Evolutionary conservation across 2,329 filamentous ascomycete species (phyloP).

Genomic region (Sclerotiophoma versabilis): DNA sequence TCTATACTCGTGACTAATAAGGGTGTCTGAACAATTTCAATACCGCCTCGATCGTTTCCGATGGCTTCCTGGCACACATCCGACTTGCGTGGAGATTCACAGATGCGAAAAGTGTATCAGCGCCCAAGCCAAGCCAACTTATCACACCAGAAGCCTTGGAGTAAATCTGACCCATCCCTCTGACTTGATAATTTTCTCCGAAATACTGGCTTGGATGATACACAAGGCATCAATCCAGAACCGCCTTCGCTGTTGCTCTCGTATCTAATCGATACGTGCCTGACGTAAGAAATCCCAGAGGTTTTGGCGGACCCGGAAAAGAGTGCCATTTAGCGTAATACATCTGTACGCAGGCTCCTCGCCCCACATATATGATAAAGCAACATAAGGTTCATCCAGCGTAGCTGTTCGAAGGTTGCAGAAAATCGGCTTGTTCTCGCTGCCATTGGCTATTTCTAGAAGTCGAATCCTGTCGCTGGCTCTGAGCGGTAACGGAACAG

Average conservation of each 20-base stretch:
- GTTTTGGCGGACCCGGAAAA: constrained; percentile 3
- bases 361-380: constrained; percentile 16
- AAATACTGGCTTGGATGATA: constrained; percentile 11
- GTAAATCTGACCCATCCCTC: constrained; percentile 14
- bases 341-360: neutral
- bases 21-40: neutral
- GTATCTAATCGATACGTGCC: neutral
- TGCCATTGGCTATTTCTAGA: neutral
- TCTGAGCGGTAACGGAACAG: too few species aligned
- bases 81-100: too few species aligned
- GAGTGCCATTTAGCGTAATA: constrained; percentile 2
- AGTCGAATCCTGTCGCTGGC: too few species aligned
- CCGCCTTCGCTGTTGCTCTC: neutral
- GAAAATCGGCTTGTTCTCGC: neutral
- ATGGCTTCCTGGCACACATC: too few species aligned
- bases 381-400: neutral
- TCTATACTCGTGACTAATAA: neutral
- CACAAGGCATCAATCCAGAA: constrained; percentile 21
- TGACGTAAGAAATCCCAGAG: constrained; percentile 15
- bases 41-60: too few species aligned
- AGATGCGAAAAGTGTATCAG: neutral
- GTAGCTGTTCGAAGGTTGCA: constrained; percentile 1
- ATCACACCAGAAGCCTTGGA: neutral
- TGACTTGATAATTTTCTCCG: constrained; percentile 13
- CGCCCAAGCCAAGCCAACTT: constrained; percentile 1